Base-by-base conservation (phyloP, 2,329 filamentous ascomycete genomes). In the Chaetomium sp. region DNA sequence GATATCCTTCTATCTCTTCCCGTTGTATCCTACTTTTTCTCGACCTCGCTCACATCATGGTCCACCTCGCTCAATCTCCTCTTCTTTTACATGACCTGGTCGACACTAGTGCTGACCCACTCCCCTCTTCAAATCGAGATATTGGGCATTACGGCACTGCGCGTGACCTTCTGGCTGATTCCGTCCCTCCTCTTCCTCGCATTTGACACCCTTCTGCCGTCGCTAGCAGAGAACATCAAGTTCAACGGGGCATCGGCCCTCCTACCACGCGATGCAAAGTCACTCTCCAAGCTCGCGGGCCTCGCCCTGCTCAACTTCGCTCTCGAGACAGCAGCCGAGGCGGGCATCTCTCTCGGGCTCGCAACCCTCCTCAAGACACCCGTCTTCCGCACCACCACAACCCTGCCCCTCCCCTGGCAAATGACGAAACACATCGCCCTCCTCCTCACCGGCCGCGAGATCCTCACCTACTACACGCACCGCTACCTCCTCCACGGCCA, bases 1-100 rank as follows among this genome's bases (percentile, higher is more conserved):
- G 87, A 90, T 72, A 77, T 90, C 27, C 80, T 93, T 57, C 80
- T 93, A 64, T 91, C 90, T 1, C 82, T 94, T 45, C 90, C 90
- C 1, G 83, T 92, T 68, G 78, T 91, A 49, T 90, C 89, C 31
- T 90, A 88, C 72, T 81, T 90, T 71, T 79, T 88, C 57, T 82
- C 86, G 23, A 85, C 86, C 1, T 80, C 83, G 55, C 75, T 87
- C 64, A 84, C 86, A 7, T 89, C 90, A 7, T 93, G 90, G 80
- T 89, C 82, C 16, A 94, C 92, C 1, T 93, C 89, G 1, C 81
- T 96, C 68, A 97, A 95, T 75, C 79, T 96, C 27, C 80, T 96
- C 67, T 93, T 96, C 80, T 95, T 97, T 77, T 94, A 93, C 76
- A 85, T 96, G 79, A 94, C 91, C 70, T 97, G 93, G 93, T 87